Evolutionary conservation across 1,139 yeast species (phyloP), one percentile per base, ranked within the genome.

Genomic region (Geotrichum bryndzae): DNA sequence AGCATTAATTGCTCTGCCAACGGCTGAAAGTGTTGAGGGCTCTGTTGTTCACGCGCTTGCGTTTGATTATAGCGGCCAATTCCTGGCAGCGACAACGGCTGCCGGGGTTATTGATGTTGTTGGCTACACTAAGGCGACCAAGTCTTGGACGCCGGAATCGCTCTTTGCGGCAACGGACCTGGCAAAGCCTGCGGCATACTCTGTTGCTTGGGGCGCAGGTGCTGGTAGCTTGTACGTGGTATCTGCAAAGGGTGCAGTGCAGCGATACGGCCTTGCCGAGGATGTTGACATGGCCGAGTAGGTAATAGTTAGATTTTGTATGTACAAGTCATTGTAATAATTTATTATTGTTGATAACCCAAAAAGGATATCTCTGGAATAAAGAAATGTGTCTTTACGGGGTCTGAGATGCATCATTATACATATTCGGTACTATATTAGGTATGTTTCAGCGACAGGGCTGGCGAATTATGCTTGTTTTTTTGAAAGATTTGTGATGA

Each of bases 11-110:
- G 66, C 68, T 8, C 66, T 72, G 29, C 64, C 61, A 35, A 56
- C 60, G 4, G 56, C 64, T 5, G 22, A 53, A 11, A 51, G 54
- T 22, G 58, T 63, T 11, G 48, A 58, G 7, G 51, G 62, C 1
- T 64, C 66, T 1, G 69, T 65, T 22, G 67, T 64, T 3, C 61
- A 63, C 11, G 63, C 71, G 7, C 61, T 78, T 2, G 69, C 80
- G n/a, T 80, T 82, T 58, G 76, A 86, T n/a, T 77, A 81, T 69
- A 81, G 68, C 69, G 76, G 67, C 41, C 70, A 23, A 64, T 72
- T 45, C 70, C 72, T 51, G 76, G 80, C 68, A 6, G 66, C 66
- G 6, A 69, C 66, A 1, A 65, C 66, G 10, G 35, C 63, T 8
- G 53, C 62, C 10, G 68, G 68, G n/a, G 52, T 65, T 15, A 22